These are phyloP conservation scores for Fusarium sp. DNA, from an alignment of 2,329 filamentous ascomycete genomes.

Conservation along the genomic window DNA sequence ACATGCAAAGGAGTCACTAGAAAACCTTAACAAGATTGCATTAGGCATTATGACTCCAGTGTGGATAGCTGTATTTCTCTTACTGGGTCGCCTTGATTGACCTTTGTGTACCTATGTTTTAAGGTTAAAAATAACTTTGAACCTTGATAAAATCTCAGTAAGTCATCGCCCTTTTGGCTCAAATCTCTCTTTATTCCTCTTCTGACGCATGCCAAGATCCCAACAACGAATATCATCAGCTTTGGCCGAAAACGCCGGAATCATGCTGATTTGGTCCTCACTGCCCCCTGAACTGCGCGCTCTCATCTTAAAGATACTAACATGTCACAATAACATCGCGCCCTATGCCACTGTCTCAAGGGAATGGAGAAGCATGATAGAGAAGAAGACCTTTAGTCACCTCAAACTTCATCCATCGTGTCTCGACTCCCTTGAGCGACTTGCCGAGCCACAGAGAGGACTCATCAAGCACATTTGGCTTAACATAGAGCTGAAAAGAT, in stretches of 20 bases:
- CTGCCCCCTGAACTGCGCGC: conserved; percentile 14
- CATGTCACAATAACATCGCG: background rate
- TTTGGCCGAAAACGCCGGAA: background rate
- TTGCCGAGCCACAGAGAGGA: background rate
- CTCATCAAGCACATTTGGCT: conserved; percentile 24
- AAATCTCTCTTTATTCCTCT: background rate
- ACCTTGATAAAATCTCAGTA: too few relatives aligned
- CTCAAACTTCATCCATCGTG: conserved; percentile 6
- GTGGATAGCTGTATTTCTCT: too few relatives aligned
- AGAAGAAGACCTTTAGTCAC: conserved; percentile 12
- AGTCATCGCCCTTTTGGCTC: too few relatives aligned
- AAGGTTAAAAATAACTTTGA: too few relatives aligned
- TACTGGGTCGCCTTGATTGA: too few relatives aligned
- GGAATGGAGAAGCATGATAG: conserved; percentile 14
- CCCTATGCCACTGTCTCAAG: conserved; percentile 7
- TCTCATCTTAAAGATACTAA: conserved; percentile 10
- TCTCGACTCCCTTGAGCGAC: conserved; percentile 3
- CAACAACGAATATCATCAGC: background rate
- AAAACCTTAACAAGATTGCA: too few relatives aligned
- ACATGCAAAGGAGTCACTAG: too few relatives aligned
- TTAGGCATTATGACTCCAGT: too few relatives aligned
- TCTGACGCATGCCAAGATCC: background rate
- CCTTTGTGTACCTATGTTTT: too few relatives aligned
- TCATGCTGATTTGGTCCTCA: conserved; percentile 7
- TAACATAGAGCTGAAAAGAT: conserved; percentile 25